phyloP scores from a whole-genome alignment of 2,329 filamentous ascomycete species.

The Ophiostoma sp. region DNA sequence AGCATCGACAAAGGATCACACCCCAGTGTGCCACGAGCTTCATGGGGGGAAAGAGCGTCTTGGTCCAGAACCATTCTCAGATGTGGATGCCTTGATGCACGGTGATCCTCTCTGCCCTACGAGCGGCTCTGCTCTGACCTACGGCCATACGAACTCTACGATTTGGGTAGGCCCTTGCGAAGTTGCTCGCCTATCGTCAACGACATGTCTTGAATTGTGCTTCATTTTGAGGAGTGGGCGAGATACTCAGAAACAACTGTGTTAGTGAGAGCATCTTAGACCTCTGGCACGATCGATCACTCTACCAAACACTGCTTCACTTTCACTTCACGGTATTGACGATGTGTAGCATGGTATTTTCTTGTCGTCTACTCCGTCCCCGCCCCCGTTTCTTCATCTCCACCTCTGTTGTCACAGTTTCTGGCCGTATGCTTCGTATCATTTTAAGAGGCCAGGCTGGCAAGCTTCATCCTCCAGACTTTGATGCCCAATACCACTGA shows the following conservation, averaged over 20 bases:
- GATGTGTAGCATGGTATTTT: not conserved
- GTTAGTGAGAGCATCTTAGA: not conserved
- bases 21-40: not conserved
- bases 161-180: not conserved
- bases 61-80: not conserved
- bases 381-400: not conserved
- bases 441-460: not conserved
- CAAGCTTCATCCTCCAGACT: not conserved
- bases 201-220: not conserved
- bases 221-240: not conserved
- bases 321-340: not conserved
- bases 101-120: slow-evolving; percentile 13
- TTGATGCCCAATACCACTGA: not conserved
- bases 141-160: not conserved
- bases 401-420: not conserved
- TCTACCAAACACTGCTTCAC: not conserved
- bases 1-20: slow-evolving; percentile 1
- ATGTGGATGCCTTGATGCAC: not conserved
- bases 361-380: not conserved
- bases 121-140: not conserved
- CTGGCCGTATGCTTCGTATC: not conserved
- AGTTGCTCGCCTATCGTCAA: not conserved
- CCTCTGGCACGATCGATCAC: not conserved
- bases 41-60: not conserved
- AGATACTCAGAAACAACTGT: not conserved